Evolutionary conservation across 805 yeast genomes (phyloP).

Genomic region (Teunomyces aglyptinius): DNA sequence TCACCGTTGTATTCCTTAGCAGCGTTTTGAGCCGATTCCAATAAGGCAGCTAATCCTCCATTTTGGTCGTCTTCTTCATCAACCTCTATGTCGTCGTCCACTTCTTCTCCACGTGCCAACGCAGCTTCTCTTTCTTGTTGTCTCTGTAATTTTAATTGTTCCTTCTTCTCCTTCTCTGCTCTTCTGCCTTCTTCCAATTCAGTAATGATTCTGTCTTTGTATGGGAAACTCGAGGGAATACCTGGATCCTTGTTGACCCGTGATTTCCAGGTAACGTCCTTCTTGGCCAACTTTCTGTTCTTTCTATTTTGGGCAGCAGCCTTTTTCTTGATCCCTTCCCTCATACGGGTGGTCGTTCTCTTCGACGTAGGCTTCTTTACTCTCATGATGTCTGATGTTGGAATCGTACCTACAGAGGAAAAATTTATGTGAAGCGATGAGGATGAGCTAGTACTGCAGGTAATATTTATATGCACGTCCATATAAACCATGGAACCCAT

Average conservation of each 20-base stretch:
- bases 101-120: slow-evolving; percentile 35
- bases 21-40: slow-evolving; percentile 88
- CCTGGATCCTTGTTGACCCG: slow-evolving; percentile 85
- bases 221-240: slow-evolving; percentile 92
- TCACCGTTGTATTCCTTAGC: slow-evolving; percentile 74
- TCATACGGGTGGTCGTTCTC: slow-evolving; percentile 87
- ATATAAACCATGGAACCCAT: background rate
- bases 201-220: slow-evolving; percentile 75
- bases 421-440: slow-evolving; percentile 3
- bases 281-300: slow-evolving; percentile 77
- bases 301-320: slow-evolving; percentile 90
- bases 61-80: slow-evolving; percentile 39
- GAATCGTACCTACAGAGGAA: background rate
- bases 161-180: slow-evolving; percentile 54
- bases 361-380: slow-evolving; percentile 72
- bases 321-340: slow-evolving; percentile 95
- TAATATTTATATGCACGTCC: background rate
- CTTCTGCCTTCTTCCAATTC: slow-evolving; percentile 67
- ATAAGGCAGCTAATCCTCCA: slow-evolving; percentile 73
- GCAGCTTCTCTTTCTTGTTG: slow-evolving; percentile 46
- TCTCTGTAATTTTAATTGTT: slow-evolving; percentile 47
- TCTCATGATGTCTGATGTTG: slow-evolving; percentile 31
- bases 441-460: background rate
- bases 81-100: slow-evolving; percentile 38
- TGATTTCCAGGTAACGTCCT: slow-evolving; percentile 92